These are phyloP conservation scores for Amphichorda felina DNA, from an alignment of 2,329 filamentous ascomycete genomes.

Conservation along the genomic window DNA sequence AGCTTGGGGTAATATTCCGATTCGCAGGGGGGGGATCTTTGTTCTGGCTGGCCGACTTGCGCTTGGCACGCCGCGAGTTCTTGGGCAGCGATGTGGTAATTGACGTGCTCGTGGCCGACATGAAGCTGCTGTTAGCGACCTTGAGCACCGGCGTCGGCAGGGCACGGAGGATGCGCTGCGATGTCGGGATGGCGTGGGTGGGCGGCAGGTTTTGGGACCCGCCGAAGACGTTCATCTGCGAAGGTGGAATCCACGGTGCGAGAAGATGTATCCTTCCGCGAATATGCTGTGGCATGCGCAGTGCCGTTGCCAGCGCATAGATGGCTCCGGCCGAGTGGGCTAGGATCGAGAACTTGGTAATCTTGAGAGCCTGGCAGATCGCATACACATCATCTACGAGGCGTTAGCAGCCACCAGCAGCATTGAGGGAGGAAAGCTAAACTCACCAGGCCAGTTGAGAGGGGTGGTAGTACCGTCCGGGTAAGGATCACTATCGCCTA, in stretches of 20 bases:
- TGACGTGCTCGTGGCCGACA: constrained; percentile 81
- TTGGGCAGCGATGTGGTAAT: constrained; percentile 70
- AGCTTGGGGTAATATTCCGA: constrained; percentile 21
- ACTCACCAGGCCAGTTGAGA: constrained; percentile 82
- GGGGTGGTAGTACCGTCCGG: constrained; percentile 74
- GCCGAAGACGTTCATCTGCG: constrained; percentile 73
- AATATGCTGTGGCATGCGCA: constrained; percentile 93
- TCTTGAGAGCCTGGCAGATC: constrained; percentile 83
- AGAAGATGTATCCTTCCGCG: constrained; percentile 87
- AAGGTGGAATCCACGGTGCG: constrained; percentile 94
- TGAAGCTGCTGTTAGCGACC: constrained; percentile 90
- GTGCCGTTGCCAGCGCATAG: constrained; percentile 86
- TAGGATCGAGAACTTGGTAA: constrained; percentile 91
- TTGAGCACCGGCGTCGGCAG: constrained; percentile 85
- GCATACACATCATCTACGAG: constrained; percentile 67
- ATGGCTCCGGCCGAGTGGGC: constrained; percentile 97
- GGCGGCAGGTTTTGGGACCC: constrained; percentile 64
- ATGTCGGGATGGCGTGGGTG: constrained; percentile 77
- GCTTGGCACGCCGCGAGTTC: constrained; percentile 46
- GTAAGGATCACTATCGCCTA: constrained; percentile 84
- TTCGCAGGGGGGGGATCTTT: constrained; percentile 21
- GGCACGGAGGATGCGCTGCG: constrained; percentile 80
- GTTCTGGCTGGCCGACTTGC: constrained; percentile 35
- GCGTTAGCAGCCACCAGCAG: constrained; percentile 8
- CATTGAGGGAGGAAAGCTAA: neutral